These are phyloP conservation scores for Penicillium olsonii DNA, from an alignment of 2,329 filamentous ascomycete genomes.

Conservation along the genomic window DNA sequence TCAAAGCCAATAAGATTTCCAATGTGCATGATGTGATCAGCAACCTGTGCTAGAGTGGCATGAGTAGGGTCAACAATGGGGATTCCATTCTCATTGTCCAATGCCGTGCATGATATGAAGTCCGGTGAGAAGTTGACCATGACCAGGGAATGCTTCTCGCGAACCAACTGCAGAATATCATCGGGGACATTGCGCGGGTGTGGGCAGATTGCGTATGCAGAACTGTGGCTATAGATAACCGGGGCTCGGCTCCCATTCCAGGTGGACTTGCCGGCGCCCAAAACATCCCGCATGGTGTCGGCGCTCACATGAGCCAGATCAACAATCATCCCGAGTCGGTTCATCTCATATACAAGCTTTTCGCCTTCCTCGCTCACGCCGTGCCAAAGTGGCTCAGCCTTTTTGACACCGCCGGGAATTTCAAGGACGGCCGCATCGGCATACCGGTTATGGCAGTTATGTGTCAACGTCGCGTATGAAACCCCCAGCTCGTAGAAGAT, in stretches of 20 bases:
- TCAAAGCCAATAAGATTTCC: slow-evolving; percentile 81
- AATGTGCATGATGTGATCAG: slow-evolving; percentile 78
- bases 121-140: slow-evolving; percentile 89
- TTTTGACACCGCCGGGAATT: slow-evolving; percentile 42
- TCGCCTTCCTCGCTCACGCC: slow-evolving; percentile 74
- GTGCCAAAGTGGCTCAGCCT: slow-evolving; percentile 43
- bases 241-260: slow-evolving; percentile 78
- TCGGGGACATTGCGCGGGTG: slow-evolving; percentile 92
- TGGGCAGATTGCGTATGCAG: slow-evolving; percentile 75
- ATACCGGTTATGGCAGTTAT: slow-evolving; percentile 90
- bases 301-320: slow-evolving; percentile 78
- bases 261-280: slow-evolving; percentile 59
- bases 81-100: slow-evolving; percentile 62
- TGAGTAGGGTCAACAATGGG: slow-evolving; percentile 68
- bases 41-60: slow-evolving; percentile 75
- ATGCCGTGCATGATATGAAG: slow-evolving; percentile 74
- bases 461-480: slow-evolving; percentile 84
- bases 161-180: slow-evolving; percentile 75
- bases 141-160: slow-evolving; percentile 70
- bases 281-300: slow-evolving; percentile 82
- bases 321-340: slow-evolving; percentile 90
- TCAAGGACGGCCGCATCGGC: slow-evolving; percentile 74
- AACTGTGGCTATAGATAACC: slow-evolving; percentile 87
- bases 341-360: slow-evolving; percentile 81
- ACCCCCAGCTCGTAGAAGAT: slow-evolving; percentile 76